Evolutionary conservation across 1,284 basidiomycete genomes (phyloP), one percentile per base, ranked within the genome.

Genomic region (Cryptococcus sp.): DNA sequence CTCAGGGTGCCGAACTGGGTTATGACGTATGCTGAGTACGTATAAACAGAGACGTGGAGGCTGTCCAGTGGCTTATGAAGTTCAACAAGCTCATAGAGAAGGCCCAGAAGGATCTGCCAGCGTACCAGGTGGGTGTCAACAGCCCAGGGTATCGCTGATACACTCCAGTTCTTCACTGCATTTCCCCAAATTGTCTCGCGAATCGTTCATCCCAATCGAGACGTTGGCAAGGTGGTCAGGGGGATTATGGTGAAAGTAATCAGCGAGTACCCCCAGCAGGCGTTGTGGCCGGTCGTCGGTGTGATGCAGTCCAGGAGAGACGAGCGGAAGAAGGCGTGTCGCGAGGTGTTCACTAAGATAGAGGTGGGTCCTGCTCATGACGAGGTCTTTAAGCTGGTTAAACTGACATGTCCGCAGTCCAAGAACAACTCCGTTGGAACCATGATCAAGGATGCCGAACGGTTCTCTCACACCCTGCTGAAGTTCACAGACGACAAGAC

Each of bases 181-280:
- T 93, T 98, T 63, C 93, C 96, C 7, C 96, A 98, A 80, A 89
- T 98, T 56, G 90, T 96, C 11, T 98, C 96, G 23, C 85, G 96
- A 9, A 88, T 99, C 37, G 88, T 87, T 18, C 91, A 98, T 67
- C 79, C 77, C 16, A 88, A 91, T 67, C 68, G 78, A n/a, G 80
- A 81, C 1, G 87, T 94, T 1, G 88, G 84, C 70, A 73, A 74
- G 0, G 78, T 86, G 15, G 78, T 99, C 16, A 81, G 84, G 1
- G 80, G 77, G 55, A 83, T 98, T 40, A 91, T 98, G 61, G 77
- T 80, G 11, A 79, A 76, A 18, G 89, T 98, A 40, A 82, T 98
- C 13, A 77, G 81, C 52, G 84, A 86, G 53, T 95, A 93, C 72
- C 94, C 96, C 4, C 86, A 88, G 49, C 96, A 99, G 77, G 87